These are phyloP conservation scores for Calamus simplicifolius DNA, from an alignment of 176 grass and related monocot genomes.

Conservation along the genomic window DNA sequence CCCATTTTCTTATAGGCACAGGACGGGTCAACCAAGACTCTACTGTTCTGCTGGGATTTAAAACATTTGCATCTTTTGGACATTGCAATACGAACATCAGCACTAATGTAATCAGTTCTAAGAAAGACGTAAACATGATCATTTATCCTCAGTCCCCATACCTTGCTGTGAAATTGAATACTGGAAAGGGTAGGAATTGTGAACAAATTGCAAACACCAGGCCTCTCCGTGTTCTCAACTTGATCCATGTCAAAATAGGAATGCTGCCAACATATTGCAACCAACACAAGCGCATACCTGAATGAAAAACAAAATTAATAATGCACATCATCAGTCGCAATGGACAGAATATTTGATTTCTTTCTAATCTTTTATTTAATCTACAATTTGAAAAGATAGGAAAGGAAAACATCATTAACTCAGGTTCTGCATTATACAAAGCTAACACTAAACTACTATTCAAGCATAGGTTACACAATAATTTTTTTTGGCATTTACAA, in stretches of 20 bases:
- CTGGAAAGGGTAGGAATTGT: slow-evolving; percentile 48
- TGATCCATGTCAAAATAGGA: slow-evolving; percentile 35
- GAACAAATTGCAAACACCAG: slow-evolving; percentile 18
- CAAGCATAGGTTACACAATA: no score
- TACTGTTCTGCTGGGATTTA: no score
- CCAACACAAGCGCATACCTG: slow-evolving; percentile 57
- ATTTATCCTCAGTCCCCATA: slow-evolving; percentile 55
- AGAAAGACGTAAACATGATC: slow-evolving; percentile 46
- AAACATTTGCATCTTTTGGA: slow-evolving; percentile 44
- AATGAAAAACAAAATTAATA: slow-evolving; percentile 1
- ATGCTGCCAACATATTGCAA: slow-evolving; percentile 32
- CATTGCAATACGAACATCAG: slow-evolving; percentile 43
- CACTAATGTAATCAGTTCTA: slow-evolving; percentile 37
- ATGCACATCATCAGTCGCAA: background rate
- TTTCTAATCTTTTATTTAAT: no score
- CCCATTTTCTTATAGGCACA: no score
- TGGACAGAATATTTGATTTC: no score
- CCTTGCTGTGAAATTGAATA: slow-evolving; percentile 58
- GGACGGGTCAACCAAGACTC: no score
- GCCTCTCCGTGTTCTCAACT: slow-evolving; percentile 44
- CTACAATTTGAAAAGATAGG: no score
- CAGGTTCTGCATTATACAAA: no score
- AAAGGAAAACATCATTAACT: no score
- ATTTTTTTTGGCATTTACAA: no score
- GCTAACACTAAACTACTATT: no score